Conservation (phyloP, 805 yeast genomes). For the Suhomyces prunicola region DNA sequence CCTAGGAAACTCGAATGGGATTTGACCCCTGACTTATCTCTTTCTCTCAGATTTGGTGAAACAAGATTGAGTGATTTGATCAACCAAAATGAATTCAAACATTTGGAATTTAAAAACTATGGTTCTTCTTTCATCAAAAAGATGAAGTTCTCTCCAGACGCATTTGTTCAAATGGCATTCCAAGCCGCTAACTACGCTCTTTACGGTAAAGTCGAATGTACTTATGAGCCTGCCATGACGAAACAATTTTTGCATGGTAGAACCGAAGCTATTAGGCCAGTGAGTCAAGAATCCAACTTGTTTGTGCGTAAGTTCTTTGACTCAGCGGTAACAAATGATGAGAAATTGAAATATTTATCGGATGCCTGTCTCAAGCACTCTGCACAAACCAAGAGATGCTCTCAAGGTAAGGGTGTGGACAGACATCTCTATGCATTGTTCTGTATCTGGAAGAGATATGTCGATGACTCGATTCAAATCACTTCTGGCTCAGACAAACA, state of each 20-base stretch:
- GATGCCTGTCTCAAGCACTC: conserved; percentile 73
- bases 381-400: conserved; percentile 61
- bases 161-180: conserved; percentile 89
- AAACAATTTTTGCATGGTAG: conserved; percentile 84
- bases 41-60: conserved; percentile 85
- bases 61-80: conserved; percentile 84
- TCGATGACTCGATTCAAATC: conserved; percentile 16
- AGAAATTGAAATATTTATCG: conserved; percentile 57
- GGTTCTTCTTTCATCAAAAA: conserved; percentile 79
- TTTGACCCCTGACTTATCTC: conserved; percentile 67
- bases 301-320: conserved; percentile 87
- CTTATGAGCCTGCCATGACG: conserved; percentile 97
- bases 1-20: conserved; percentile 92
- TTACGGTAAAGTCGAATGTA: conserved; percentile 89
- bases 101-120: conserved; percentile 66
- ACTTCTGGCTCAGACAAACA: conserved; percentile 7
- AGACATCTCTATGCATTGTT: conserved; percentile 85
- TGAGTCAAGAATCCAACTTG: conserved; percentile 71
- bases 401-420: conserved; percentile 86
- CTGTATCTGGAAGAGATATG: conserved; percentile 78
- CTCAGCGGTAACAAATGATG: conserved; percentile 50
- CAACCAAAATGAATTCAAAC: conserved; percentile 83
- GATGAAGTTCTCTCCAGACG: conserved; percentile 90
- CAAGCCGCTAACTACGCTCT: conserved; percentile 90
- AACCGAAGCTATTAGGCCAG: conserved; percentile 88